Percentiles rank a stretch among this genome's conserved stretches.
phyloP scores from a whole-genome alignment of 768 basidiomycete genomes.

The Leucosporidium creatinivorum region DNA sequence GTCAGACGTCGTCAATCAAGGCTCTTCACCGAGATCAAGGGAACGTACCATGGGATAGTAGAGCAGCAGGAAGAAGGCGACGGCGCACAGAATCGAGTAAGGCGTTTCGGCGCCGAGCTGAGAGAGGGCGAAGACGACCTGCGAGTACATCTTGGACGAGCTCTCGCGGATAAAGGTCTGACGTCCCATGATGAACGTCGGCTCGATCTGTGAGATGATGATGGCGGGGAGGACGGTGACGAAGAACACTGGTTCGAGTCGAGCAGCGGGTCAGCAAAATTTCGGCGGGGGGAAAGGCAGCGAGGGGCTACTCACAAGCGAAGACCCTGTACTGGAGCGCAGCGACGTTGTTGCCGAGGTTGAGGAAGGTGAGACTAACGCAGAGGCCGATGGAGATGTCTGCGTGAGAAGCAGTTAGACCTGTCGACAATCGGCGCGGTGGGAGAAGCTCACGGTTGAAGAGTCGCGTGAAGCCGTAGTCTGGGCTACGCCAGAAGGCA shows the following conservation, averaged over 20 bases:
- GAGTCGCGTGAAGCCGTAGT: constrained; percentile 73
- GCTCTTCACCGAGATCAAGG: too few relatives aligned
- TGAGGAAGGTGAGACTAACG: constrained; percentile 70
- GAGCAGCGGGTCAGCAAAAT: constrained; percentile 7
- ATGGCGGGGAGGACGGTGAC: constrained; percentile 67
- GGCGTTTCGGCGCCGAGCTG: constrained; percentile 76
- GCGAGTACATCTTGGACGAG: constrained; percentile 75
- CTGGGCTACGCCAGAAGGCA: constrained; percentile 71
- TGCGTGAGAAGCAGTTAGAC: too few relatives aligned
- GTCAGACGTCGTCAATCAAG: too few relatives aligned
- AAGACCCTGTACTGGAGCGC: constrained; percentile 61
- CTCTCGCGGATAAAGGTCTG: constrained; percentile 48
- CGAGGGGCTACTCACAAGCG: constrained; percentile 43
- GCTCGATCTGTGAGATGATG: constrained; percentile 71
- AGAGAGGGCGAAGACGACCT: constrained; percentile 71
- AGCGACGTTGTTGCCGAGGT: constrained; percentile 53
- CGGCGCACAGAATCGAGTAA: constrained; percentile 57
- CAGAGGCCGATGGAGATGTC: constrained; percentile 50
- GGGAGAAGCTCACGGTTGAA: too few relatives aligned
- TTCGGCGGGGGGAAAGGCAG: constrained; percentile 37
- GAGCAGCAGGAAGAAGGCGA: constrained; percentile 60
- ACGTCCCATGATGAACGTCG: constrained; percentile 64
- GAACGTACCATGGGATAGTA: constrained; percentile 36
- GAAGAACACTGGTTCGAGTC: constrained; percentile 7
- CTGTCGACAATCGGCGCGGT: too few relatives aligned